Conservation (phyloP, 2,329 filamentous ascomycete species). For the Xylariaceae sp. region DNA sequence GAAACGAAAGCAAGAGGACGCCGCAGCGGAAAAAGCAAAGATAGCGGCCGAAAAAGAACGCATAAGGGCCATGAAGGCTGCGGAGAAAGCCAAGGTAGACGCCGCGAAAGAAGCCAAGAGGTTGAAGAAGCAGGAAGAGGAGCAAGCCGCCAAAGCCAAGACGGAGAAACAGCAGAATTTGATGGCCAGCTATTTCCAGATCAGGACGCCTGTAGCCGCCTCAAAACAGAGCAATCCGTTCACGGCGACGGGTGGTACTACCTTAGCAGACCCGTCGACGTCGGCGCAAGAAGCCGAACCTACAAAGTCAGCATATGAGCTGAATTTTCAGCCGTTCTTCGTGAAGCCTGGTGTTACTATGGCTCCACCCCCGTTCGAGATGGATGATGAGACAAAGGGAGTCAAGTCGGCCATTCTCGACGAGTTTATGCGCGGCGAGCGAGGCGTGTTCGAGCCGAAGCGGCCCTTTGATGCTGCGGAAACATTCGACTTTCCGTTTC, state of each 20-base stretch:
- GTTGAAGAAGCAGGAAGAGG: slow-evolving; percentile 37
- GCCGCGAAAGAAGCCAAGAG: slow-evolving; percentile 39
- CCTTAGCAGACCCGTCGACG: slow-evolving; percentile 22
- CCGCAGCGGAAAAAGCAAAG: slow-evolving; percentile 34
- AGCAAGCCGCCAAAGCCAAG: slow-evolving; percentile 38
- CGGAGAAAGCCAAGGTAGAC: slow-evolving; percentile 40
- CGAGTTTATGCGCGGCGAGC: slow-evolving; percentile 44
- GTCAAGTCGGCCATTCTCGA: slow-evolving; percentile 49
- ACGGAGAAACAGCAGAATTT: slow-evolving; percentile 37
- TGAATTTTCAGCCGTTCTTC: slow-evolving; percentile 76
- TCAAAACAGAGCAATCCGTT: slow-evolving; percentile 21
- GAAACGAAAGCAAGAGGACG: slow-evolving; percentile 45
- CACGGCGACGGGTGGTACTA: slow-evolving; percentile 12
- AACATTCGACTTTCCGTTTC: slow-evolving; percentile 42
- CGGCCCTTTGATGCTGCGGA: slow-evolving; percentile 41
- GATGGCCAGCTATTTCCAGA: slow-evolving; percentile 24
- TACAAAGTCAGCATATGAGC: slow-evolving; percentile 54
- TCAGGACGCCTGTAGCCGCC: slow-evolving; percentile 25
- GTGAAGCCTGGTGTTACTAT: slow-evolving; percentile 68
- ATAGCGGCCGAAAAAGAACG: slow-evolving; percentile 20
- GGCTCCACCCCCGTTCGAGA: slow-evolving; percentile 53
- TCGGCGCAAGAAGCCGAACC: slow-evolving; percentile 26
- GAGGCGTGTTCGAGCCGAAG: slow-evolving; percentile 39
- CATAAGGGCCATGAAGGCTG: slow-evolving; percentile 13
- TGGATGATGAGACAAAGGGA: slow-evolving; percentile 53